phyloP scores from a whole-genome alignment of 305 asterid genomes.

The Solanum hybrid region DNA sequence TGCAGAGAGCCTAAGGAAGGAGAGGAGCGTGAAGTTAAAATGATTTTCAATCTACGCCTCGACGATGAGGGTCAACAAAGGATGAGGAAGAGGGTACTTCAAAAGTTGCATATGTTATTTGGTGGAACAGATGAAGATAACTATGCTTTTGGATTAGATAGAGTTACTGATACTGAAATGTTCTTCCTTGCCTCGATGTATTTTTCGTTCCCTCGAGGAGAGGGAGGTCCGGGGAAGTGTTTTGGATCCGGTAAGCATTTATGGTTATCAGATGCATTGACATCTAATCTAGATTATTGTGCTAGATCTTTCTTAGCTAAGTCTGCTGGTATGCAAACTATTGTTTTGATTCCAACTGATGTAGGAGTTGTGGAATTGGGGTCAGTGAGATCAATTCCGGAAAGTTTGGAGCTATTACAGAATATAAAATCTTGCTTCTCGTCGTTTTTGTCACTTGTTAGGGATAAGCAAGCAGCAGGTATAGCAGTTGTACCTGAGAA shows the following conservation, averaged over 20 bases:
- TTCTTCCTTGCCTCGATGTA: conserved; percentile 94
- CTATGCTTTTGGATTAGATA: conserved; percentile 84
- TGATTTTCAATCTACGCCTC: conserved; percentile 31
- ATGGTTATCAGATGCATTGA: conserved; percentile 54
- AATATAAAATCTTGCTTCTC: conserved; percentile 50
- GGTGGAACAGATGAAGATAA: conserved; percentile 80
- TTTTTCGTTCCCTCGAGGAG: conserved; percentile 70
- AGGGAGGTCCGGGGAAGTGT: conserved; percentile 89
- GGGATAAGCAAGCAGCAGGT: conserved; percentile 30
- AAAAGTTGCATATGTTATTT: conserved; percentile 63
- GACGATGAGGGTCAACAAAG: conserved; percentile 80
- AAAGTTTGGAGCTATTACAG: conserved; percentile 48
- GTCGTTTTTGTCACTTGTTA: conserved; percentile 24
- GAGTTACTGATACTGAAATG: conserved; percentile 89
- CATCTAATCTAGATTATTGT: conserved; percentile 42
- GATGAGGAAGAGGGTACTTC: conserved; percentile 82
- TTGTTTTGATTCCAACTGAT: conserved; percentile 77
- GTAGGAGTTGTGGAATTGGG: conserved; percentile 90
- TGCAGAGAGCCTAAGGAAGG: conserved; percentile 74
- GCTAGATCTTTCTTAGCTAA: conserved; percentile 73
- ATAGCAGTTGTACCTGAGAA: conserved; percentile 19
- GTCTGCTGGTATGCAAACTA: conserved; percentile 75
- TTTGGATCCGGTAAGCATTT: conserved; percentile 48
- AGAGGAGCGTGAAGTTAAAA: conserved; percentile 51
- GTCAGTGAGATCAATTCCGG: conserved; percentile 61